Evolutionary conservation across 2,329 filamentous ascomycete species (phyloP), one percentile per base, ranked within the genome.

Genomic region (Fusarium paranaense): DNA sequence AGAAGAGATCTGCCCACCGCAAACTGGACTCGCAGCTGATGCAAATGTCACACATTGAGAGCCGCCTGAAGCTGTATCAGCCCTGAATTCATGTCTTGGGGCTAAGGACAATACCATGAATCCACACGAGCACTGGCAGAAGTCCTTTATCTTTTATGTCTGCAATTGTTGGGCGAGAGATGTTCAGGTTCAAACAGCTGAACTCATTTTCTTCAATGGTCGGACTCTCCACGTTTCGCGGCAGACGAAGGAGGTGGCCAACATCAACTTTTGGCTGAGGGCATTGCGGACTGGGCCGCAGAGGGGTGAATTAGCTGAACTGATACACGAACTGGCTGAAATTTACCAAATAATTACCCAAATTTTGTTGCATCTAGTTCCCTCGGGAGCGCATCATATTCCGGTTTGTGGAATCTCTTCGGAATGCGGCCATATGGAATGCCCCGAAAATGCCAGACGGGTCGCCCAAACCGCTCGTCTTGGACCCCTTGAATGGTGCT

Each of bases 41-140:
- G 83, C 85, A 66, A 85, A 87, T 0, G 84, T 85, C 7, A 86
- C 80, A 2, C 83, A 79, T 58, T 86, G 85, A 4, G 84, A 86
- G 11, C 85, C 85, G 11, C 83, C 79, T 81, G 16, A 14, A 2
- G 2, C 6, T 8, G 1, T 0, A 1, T 74, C 1, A 74, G 59
- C 3, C 6, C 9, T 2, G 4, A 8, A 22, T 18, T 6, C 20
- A 33, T 42, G n/a, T 14, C 27, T 5, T 0, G 2, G 0, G 0
- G 1, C 2, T 0, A 1, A 7, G 7, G 6, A 0, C 7, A 0
- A 7, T 71, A 80, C 85, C 86, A 67, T 87, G 83, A 18, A 87
- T 84, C 84, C 85, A 87, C 13, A 86, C 67, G 10, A 86, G 57
- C 13, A 87, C 84, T 1, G 85, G 85, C 0, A 85, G 61, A 2